Evolutionary conservation across 495 filamentous ascomycete genomes (phyloP).

Genomic region (Penicilliopsis zonata): DNA sequence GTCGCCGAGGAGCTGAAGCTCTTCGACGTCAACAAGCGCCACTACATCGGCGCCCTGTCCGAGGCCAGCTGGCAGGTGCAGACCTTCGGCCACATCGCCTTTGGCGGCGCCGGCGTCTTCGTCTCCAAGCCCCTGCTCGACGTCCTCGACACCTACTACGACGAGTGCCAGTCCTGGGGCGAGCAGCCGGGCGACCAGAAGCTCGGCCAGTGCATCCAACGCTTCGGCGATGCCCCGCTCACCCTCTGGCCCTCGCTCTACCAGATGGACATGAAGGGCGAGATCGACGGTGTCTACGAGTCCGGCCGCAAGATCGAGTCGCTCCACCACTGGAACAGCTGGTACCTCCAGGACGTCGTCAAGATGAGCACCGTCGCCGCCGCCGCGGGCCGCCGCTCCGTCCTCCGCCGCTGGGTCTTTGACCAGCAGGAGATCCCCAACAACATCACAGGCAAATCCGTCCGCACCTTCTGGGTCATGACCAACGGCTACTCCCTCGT

Average conservation of each 20-base stretch:
- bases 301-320: constrained; percentile 43
- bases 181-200: constrained; percentile 47
- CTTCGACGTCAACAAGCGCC: constrained; percentile 38
- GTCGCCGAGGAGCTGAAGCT: constrained; percentile 39
- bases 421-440: constrained; percentile 36
- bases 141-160: constrained; percentile 38
- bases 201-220: constrained; percentile 49
- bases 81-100: constrained; percentile 52
- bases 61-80: constrained; percentile 49
- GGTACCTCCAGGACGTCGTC: constrained; percentile 40
- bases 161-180: constrained; percentile 40
- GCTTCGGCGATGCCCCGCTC: constrained; percentile 40
- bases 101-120: constrained; percentile 59
- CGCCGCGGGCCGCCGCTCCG: constrained; percentile 46
- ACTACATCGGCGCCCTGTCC: constrained; percentile 51
- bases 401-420: constrained; percentile 51
- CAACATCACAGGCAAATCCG: constrained; percentile 22
- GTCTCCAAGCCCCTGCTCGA: constrained; percentile 47
- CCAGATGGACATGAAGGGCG: constrained; percentile 51
- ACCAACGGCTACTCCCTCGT: constrained; percentile 52
- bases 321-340: constrained; percentile 56
- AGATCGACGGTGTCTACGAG: constrained; percentile 52
- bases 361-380: constrained; percentile 44
- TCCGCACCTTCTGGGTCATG: constrained; percentile 40
- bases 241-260: constrained; percentile 46